Conservation (phyloP, 345 rosid genomes). For the Citrus reticulata region DNA sequence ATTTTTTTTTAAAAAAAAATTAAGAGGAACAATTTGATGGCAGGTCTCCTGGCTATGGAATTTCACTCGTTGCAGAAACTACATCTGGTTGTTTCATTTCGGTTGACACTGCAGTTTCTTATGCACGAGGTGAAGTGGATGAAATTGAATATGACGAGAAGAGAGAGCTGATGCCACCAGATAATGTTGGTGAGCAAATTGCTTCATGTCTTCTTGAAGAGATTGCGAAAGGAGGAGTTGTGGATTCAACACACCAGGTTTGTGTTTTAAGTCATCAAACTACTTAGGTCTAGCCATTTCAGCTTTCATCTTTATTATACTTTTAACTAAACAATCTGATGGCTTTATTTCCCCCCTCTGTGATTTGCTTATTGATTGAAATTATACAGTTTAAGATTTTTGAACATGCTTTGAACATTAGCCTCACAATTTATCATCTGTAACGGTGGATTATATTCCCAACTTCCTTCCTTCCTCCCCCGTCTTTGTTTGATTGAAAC, state of each 20-base stretch:
- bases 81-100: constrained; percentile 83
- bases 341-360: neutral
- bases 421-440: neutral
- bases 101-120: constrained; percentile 68
- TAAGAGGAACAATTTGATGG: constrained; percentile 14
- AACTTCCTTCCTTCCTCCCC: neutral
- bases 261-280: constrained; percentile 10
- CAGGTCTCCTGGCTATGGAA: constrained; percentile 96
- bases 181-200: constrained; percentile 71
- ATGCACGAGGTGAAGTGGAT: constrained; percentile 38
- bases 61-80: constrained; percentile 88
- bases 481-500: too few species aligned
- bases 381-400: neutral
- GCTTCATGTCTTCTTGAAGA: constrained; percentile 86
- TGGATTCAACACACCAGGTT: constrained; percentile 93
- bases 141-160: constrained; percentile 56
- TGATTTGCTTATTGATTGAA: neutral
- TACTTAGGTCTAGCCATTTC: neutral
- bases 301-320: neutral
- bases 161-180: constrained; percentile 57
- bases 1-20: neutral
- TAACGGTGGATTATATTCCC: neutral
- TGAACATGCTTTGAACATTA: neutral
- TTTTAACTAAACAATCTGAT: neutral
- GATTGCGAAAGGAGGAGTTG: constrained; percentile 93